Conservation (phyloP, 2,329 filamentous ascomycete genomes). For the Anthostomella pinea region DNA sequence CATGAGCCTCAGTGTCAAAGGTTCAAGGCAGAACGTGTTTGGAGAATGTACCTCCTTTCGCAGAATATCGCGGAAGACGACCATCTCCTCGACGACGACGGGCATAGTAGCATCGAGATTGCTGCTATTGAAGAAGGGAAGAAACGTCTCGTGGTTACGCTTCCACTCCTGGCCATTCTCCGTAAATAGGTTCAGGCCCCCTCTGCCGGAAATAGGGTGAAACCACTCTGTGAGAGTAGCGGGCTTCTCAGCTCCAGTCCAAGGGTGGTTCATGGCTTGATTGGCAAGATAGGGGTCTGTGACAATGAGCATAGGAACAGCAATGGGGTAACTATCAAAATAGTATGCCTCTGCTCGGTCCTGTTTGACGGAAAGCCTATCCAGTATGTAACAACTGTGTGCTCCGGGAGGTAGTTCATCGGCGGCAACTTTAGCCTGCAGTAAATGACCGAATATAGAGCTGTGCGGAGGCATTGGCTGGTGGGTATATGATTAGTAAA, state of each 20-base stretch:
- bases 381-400: conserved; percentile 26
- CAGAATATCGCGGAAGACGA: conserved; percentile 26
- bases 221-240: conserved; percentile 29
- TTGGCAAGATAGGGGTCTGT: conserved; percentile 31
- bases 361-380: conserved; percentile 20
- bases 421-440: conserved; percentile 27
- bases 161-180: conserved; percentile 32
- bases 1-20: conserved; percentile 29
- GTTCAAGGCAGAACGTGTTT: conserved; percentile 23
- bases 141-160: conserved; percentile 27
- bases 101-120: conserved; percentile 32
- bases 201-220: conserved; percentile 28
- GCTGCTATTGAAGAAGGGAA: conserved; percentile 31
- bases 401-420: conserved; percentile 26
- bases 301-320: conserved; percentile 26
- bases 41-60: conserved; percentile 17
- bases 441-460: conserved; percentile 29
- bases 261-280: conserved; percentile 27
- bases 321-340: conserved; percentile 30
- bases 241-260: conserved; percentile 27
- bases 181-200: conserved; percentile 31
- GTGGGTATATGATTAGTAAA: conserved; percentile 2
- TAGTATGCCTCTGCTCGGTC: conserved; percentile 26
- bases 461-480: conserved; percentile 31
- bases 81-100: conserved; percentile 27